phyloP scores from a whole-genome alignment of 1,284 basidiomycete genomes.

The Microbotryum scabiosae region DNA sequence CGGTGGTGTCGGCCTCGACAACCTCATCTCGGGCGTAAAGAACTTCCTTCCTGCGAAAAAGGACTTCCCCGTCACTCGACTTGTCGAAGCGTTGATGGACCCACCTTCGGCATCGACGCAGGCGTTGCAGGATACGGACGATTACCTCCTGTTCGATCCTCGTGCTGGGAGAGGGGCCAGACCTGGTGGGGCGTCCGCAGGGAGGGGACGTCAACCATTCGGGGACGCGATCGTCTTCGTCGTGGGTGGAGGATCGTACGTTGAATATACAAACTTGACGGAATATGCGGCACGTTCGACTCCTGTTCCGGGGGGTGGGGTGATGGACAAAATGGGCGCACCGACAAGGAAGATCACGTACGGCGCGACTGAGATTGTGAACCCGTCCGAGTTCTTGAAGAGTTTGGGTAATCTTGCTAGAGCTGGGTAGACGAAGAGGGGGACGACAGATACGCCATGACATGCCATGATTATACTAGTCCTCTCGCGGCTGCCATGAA shows the following conservation, averaged over 20 bases:
- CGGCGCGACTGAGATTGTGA: slow-evolving; percentile 90
- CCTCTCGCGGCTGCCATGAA: no score
- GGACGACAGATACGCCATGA: no score
- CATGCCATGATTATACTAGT: no score
- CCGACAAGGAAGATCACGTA: slow-evolving; percentile 71
- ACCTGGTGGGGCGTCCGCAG: slow-evolving; percentile 40
- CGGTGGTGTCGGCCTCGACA: slow-evolving; percentile 60
- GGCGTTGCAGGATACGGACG: slow-evolving; percentile 90
- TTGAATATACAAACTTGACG: slow-evolving; percentile 91
- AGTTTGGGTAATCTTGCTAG: slow-evolving; percentile 46
- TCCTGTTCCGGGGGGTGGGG: not conserved
- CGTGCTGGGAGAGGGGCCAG: slow-evolving; percentile 52
- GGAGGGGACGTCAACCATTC: slow-evolving; percentile 68
- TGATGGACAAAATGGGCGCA: slow-evolving; percentile 8
- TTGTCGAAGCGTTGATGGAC: slow-evolving; percentile 95
- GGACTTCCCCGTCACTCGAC: slow-evolving; percentile 79
- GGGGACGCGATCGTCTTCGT: slow-evolving; percentile 85
- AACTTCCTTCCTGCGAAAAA: slow-evolving; percentile 96
- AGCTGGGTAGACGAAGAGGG: no score
- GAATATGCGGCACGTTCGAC: slow-evolving; percentile 59
- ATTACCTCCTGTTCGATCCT: slow-evolving; percentile 90
- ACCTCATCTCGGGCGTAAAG: slow-evolving; percentile 93
- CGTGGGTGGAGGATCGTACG: slow-evolving; percentile 93
- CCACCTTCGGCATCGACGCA: slow-evolving; percentile 83
- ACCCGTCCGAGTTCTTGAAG: slow-evolving; percentile 73